Conservation (phyloP, 192 early-diverging fungal species). For the Coemansia sp. region DNA sequence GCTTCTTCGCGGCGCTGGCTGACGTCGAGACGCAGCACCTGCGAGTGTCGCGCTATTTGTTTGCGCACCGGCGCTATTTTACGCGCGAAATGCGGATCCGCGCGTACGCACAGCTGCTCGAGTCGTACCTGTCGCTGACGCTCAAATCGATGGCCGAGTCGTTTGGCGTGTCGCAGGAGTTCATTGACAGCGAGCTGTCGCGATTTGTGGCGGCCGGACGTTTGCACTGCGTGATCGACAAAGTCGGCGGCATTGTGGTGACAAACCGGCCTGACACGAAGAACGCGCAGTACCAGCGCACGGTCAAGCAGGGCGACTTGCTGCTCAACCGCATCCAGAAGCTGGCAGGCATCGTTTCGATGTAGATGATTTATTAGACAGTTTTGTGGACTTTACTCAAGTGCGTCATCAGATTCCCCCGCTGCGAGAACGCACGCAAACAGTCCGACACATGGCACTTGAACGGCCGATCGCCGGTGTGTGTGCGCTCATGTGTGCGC, state of each 20-base stretch:
- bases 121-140: conserved; percentile 91
- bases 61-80: conserved; percentile 87
- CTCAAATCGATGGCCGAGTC: conserved; percentile 95
- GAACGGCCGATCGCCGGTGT: conserved; percentile 75
- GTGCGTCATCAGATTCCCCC: conserved; percentile 66
- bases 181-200: conserved; percentile 95
- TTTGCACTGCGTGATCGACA: conserved; percentile 98
- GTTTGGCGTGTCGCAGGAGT: conserved; percentile 94
- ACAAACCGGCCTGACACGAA: conserved; percentile 98
- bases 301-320: conserved; percentile 95
- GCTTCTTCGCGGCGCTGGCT: conserved; percentile 90
- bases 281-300: conserved; percentile 96
- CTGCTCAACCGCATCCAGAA: conserved; percentile 96
- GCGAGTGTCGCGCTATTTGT: conserved; percentile 77
- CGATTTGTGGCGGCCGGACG: conserved; percentile 94
- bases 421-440: conserved; percentile 71
- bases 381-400: conserved; percentile 43
- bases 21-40: conserved; percentile 73
- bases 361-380: conserved; percentile 51
- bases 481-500: conserved; percentile 79
- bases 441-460: conserved; percentile 67
- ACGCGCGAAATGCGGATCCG: conserved; percentile 98
- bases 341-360: conserved; percentile 87
- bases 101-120: conserved; percentile 92
- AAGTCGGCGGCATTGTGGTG: conserved; percentile 95